phyloP scores from a whole-genome alignment of 1,139 yeast species.

The Kodamaea alishanica region DNA sequence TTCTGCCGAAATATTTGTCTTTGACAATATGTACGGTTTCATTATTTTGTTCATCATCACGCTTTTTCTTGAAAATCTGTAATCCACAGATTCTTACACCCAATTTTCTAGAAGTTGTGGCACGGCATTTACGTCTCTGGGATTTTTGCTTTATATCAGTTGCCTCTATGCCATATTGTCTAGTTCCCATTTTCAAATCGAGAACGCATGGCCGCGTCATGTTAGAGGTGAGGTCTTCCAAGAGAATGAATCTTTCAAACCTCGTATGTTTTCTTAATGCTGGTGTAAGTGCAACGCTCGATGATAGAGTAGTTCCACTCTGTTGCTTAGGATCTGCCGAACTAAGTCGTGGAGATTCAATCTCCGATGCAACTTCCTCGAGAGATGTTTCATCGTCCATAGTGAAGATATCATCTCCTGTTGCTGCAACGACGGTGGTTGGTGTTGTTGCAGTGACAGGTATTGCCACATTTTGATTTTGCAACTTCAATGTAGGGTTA shows the following conservation, averaged over 20 bases:
- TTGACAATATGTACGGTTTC: conserved; percentile 23
- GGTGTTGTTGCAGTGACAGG: conserved; percentile 3
- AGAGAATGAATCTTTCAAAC: conserved; percentile 76
- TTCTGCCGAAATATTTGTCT: conserved; percentile 91
- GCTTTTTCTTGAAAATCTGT: conserved; percentile 43
- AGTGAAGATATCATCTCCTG: conserved; percentile 27
- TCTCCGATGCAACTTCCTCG: conserved; percentile 3
- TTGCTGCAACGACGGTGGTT: conserved; percentile 2
- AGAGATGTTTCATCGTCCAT: conserved; percentile 31
- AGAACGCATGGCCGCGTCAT: conserved; percentile 85
- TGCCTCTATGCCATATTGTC: conserved; percentile 98
- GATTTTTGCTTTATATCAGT: conserved; percentile 65
- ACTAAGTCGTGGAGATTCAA: neutral
- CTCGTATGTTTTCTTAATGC: conserved; percentile 43
- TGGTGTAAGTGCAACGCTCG: conserved; percentile 5
- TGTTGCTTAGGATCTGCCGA: neutral
- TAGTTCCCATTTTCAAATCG: conserved; percentile 96
- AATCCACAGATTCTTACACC: conserved; percentile 96
- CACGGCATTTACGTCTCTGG: conserved; percentile 75
- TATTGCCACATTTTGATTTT: neutral
- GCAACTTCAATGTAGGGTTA: conserved; percentile 21
- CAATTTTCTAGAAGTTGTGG: conserved; percentile 73
- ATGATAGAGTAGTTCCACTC: neutral
- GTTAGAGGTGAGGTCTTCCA: conserved; percentile 86
- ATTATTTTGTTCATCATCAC: conserved; percentile 8